phyloP scores from a whole-genome alignment of 2,329 filamentous ascomycete genomes.

The Pseudogymnoascus sp. region DNA sequence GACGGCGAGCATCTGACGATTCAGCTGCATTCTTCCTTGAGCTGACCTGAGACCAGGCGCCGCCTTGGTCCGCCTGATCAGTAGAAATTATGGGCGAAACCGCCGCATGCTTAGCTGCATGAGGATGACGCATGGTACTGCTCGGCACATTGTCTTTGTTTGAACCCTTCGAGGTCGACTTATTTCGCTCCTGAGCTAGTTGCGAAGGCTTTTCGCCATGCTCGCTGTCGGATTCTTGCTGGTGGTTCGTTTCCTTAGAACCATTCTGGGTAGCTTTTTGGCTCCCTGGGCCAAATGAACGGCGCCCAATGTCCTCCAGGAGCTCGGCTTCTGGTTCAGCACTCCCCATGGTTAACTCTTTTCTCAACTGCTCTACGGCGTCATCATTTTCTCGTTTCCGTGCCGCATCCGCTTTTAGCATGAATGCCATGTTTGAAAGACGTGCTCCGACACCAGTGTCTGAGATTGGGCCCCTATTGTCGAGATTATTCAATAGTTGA shows the following conservation, averaged over 20 bases:
- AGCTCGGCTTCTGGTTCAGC: conserved; percentile 50
- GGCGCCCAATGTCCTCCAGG: conserved; percentile 58
- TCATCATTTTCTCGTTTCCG: conserved; percentile 76
- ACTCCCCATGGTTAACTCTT: conserved; percentile 59
- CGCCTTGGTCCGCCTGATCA: conserved; percentile 20
- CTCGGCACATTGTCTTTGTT: not conserved
- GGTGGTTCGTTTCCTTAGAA: conserved; percentile 55
- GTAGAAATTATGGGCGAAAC: conserved; percentile 11
- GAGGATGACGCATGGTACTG: not conserved
- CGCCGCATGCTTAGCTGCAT: not conserved
- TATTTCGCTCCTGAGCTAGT: not conserved
- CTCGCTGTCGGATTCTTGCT: conserved; percentile 42
- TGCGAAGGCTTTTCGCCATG: conserved; percentile 21
- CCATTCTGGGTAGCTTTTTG: conserved; percentile 18
- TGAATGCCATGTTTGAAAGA: conserved; percentile 83
- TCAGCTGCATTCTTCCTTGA: conserved; percentile 19
- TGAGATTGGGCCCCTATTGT: conserved; percentile 20
- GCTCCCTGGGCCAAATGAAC: conserved; percentile 55
- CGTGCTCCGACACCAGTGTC: conserved; percentile 48
- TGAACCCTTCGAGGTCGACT: not conserved
- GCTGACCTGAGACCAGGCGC: conserved; percentile 29
- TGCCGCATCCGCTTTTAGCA: conserved; percentile 78
- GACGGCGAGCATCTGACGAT: conserved; percentile 25
- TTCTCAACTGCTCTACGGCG: conserved; percentile 60
- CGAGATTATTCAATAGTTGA: conserved; percentile 43